Percentiles rank a stretch among this genome's conserved stretches.
phyloP scores from a whole-genome alignment of 2,329 filamentous ascomycete genomes.

The Penicillium brevicompactum region DNA sequence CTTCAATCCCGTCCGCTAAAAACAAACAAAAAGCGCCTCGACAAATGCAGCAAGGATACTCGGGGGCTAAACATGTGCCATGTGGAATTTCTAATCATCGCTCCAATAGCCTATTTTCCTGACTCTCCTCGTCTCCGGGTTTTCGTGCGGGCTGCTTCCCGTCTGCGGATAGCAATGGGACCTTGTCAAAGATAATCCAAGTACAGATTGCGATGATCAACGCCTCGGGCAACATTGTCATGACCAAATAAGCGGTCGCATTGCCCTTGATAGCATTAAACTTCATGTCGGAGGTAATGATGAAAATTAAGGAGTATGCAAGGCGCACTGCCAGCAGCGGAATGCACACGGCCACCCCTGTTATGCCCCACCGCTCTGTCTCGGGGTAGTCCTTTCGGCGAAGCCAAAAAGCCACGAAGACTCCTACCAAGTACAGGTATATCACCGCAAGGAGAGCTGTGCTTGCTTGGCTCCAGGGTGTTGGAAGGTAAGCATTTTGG shows the following conservation, averaged over 20 bases:
- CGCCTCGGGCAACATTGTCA: conserved; percentile 17
- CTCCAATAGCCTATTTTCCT: neutral
- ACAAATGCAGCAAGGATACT: neutral
- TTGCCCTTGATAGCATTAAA: conserved; percentile 18
- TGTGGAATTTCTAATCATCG: neutral
- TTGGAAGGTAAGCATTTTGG: conserved; percentile 12
- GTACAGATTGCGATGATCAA: conserved; percentile 10
- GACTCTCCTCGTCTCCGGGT: neutral
- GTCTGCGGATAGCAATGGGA: neutral
- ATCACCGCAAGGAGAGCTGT: conserved; percentile 12
- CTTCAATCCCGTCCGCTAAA: neutral
- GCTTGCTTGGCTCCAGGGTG: conserved; percentile 15
- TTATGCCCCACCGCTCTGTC: conserved; percentile 10
- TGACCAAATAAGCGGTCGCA: conserved; percentile 13
- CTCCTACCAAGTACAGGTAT: conserved; percentile 15
- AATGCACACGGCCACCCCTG: conserved; percentile 8
- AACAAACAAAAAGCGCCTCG: neutral
- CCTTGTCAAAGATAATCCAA: neutral
- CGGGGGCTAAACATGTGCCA: neutral
- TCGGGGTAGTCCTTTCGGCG: conserved; percentile 5
- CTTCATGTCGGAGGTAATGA: conserved; percentile 14
- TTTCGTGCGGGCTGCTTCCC: neutral
- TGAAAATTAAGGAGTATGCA: conserved; percentile 13
- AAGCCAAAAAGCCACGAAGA: conserved; percentile 10
- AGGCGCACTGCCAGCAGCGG: conserved; percentile 14